phyloP scores from a whole-genome alignment of 441 rosid species.

The Eruca vesicaria region DNA sequence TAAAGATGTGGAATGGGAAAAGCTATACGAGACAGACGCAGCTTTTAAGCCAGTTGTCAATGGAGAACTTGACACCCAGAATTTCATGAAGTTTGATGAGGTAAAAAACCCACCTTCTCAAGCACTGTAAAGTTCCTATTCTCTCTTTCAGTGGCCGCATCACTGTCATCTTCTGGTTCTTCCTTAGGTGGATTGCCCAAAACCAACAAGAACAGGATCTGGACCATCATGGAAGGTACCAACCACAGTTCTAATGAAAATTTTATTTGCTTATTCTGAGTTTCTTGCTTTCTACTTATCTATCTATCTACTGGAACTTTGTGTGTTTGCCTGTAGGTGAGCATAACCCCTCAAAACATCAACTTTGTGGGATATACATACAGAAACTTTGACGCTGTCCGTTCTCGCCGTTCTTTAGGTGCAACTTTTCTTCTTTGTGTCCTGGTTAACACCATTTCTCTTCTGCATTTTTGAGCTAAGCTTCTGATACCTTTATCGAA shows the following conservation, averaged over 20 bases:
- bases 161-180: constrained; percentile 19
- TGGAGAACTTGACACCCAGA: constrained; percentile 94
- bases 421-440: constrained; percentile 1
- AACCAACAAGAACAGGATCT: constrained; percentile 59
- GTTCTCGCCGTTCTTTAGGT: constrained; percentile 62
- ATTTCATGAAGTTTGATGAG: constrained; percentile 96
- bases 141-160: background rate
- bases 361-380: constrained; percentile 94
- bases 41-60: constrained; percentile 90
- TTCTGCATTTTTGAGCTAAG: background rate
- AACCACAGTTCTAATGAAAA: background rate
- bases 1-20: constrained; percentile 75
- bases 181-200: constrained; percentile 56
- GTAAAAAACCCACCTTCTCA: constrained; percentile 34
- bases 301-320: background rate
- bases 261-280: background rate
- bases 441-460: background rate
- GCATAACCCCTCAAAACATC: constrained; percentile 68
- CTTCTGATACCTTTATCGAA: constrained; percentile 16
- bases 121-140: background rate
- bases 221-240: constrained; percentile 82
- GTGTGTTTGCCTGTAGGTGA: constrained; percentile 42
- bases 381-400: constrained; percentile 91
- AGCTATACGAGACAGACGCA: constrained; percentile 85
- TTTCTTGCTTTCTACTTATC: constrained; percentile 5